Evolutionary conservation across 1,139 yeast genomes (phyloP).

Genomic region (Suhomyces atakaporum): DNA sequence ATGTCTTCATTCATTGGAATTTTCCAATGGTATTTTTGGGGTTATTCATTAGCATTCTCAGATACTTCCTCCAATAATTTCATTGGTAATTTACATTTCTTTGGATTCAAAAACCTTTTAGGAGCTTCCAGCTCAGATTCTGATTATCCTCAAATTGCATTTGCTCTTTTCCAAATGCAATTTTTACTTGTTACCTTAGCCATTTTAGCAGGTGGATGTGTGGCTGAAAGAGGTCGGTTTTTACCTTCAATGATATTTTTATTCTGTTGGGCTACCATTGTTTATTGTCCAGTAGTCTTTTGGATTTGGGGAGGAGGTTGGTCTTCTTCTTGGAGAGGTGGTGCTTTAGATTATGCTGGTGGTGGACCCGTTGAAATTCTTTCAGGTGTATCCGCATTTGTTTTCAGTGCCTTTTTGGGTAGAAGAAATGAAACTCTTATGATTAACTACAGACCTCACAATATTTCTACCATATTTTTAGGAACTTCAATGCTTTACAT

Average conservation of each 20-base stretch:
- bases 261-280: slow-evolving; percentile 87
- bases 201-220: slow-evolving; percentile 86
- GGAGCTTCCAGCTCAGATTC: slow-evolving; percentile 48
- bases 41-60: slow-evolving; percentile 87
- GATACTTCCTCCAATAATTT: slow-evolving; percentile 73
- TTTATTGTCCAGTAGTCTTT: slow-evolving; percentile 88
- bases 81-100: slow-evolving; percentile 81
- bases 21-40: slow-evolving; percentile 98
- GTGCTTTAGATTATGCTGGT: slow-evolving; percentile 94
- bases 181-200: slow-evolving; percentile 88
- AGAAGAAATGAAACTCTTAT: slow-evolving; percentile 79
- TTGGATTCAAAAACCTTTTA: slow-evolving; percentile 76
- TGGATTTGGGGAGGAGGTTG: slow-evolving; percentile 98
- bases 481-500: slow-evolving; percentile 69
- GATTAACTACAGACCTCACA: slow-evolving; percentile 93
- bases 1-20: slow-evolving; percentile 78
- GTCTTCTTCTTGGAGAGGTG: slow-evolving; percentile 76
- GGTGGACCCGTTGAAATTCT: slow-evolving; percentile 97
- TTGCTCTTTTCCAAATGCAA: slow-evolving; percentile 87
- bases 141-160: slow-evolving; percentile 78
- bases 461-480: slow-evolving; percentile 79
- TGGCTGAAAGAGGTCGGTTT: slow-evolving; percentile 88
- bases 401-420: slow-evolving; percentile 79
- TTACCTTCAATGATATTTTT: slow-evolving; percentile 81
- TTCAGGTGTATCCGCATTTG: slow-evolving; percentile 89